Percentiles rank a stretch among this genome's conserved stretches.
Conservation (phyloP, 2,329 filamentous ascomycete species). For the Helicocarpus griseus region DNA sequence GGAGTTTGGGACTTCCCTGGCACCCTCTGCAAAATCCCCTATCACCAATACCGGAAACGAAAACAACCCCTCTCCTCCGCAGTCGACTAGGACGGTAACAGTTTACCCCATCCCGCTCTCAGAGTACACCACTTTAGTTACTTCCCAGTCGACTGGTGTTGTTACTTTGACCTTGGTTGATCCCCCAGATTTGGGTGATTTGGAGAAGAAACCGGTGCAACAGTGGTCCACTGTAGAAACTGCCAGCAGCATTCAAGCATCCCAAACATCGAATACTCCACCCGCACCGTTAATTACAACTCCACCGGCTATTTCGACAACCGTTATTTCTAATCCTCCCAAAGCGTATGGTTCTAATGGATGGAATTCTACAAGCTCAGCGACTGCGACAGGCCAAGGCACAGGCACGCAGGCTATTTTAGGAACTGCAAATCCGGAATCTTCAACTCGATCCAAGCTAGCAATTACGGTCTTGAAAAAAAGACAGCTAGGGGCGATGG, state of each 20-base stretch:
- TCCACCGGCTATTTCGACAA: not conserved
- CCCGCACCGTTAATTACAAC: not conserved
- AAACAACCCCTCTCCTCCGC: not conserved
- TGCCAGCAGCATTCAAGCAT: not conserved
- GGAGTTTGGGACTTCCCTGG: not conserved
- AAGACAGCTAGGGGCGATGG: constrained; percentile 4
- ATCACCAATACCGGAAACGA: not conserved
- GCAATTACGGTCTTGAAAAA: not conserved
- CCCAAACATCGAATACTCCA: not conserved
- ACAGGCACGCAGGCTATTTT: not conserved
- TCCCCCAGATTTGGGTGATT: not conserved
- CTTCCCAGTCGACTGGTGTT: not conserved
- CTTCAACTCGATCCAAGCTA: not conserved
- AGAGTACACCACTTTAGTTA: not conserved
- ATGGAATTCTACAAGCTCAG: constrained; percentile 1
- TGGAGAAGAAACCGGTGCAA: not conserved
- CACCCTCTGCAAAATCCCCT: not conserved
- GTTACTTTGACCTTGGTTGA: not conserved
- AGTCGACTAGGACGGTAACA: not conserved
- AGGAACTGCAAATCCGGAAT: not conserved
- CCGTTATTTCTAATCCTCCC: not conserved
- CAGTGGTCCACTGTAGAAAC: no score
- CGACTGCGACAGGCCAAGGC: not conserved
- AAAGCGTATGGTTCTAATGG: not conserved
- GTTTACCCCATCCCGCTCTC: not conserved